Percentiles rank a stretch among this genome's conserved stretches.
Conservation (phyloP, 2,329 filamentous ascomycete genomes). For the Cladosporium sp. region DNA sequence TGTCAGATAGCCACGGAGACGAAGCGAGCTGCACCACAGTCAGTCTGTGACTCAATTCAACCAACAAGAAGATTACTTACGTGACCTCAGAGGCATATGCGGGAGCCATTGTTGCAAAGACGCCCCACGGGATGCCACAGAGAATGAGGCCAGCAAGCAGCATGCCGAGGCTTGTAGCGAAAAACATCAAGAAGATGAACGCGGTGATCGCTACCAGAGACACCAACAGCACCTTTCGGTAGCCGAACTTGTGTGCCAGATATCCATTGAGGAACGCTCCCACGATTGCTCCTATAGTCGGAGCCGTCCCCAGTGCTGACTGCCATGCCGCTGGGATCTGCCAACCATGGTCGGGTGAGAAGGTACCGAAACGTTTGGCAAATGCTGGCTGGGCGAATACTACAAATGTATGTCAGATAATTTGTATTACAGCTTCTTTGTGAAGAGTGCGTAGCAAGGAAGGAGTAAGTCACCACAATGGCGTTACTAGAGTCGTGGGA, state of each 20-base stretch:
- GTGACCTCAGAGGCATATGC: conserved; percentile 44
- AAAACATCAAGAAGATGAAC: conserved; percentile 54
- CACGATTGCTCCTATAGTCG: conserved; percentile 51
- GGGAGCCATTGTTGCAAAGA: conserved; percentile 57
- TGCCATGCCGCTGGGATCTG: conserved; percentile 33
- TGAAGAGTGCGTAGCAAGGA: conserved; percentile 56
- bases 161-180: conserved; percentile 39
- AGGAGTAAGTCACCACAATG: too few species aligned
- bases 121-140: conserved; percentile 56
- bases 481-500: too few species aligned
- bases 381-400: conserved; percentile 37
- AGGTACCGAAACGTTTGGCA: conserved; percentile 49
- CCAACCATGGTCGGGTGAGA: conserved; percentile 33
- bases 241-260: conserved; percentile 13
- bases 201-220: conserved; percentile 21
- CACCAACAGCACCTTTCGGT: conserved; percentile 14
- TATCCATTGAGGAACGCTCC: conserved; percentile 33
- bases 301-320: conserved; percentile 41
- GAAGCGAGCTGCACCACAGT: conserved; percentile 22
- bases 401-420: too few species aligned
- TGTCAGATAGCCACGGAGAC: conserved; percentile 28
- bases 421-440: too few species aligned
- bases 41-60: neutral
- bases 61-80: conserved; percentile 41
- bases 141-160: conserved; percentile 50